A percentile compares a stretch with the other conserved stretches of the same genome.
These are phyloP conservation scores for Rhazya stricta DNA, from an alignment of 257 asterid species.

Conservation along the genomic window DNA sequence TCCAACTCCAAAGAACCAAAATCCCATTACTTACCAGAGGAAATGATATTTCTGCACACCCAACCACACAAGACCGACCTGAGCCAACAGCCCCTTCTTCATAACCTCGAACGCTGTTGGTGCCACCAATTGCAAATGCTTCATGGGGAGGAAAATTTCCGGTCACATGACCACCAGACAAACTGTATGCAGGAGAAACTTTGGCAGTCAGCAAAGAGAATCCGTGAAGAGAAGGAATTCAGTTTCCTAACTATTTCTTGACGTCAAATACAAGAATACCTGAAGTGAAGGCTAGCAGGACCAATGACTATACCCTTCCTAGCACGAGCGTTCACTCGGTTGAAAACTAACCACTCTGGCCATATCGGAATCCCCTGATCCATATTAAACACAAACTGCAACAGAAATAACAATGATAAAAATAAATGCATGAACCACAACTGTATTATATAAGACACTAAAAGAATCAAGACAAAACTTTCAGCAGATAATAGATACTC, in stretches of 20 bases:
- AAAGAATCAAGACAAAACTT: conserved; percentile 3
- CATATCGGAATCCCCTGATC: conserved; percentile 85
- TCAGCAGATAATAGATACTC: conserved; percentile 25
- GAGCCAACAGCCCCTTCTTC: conserved; percentile 98
- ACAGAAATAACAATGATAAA: background rate
- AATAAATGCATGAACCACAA: background rate
- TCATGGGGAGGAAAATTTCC: conserved; percentile 98
- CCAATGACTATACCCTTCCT: conserved; percentile 79
- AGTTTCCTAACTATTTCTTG: background rate
- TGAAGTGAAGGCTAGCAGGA: conserved; percentile 59
- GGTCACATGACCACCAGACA: conserved; percentile 79
- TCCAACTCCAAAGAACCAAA: background rate
- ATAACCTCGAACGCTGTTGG: conserved; percentile 92
- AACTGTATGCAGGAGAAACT: conserved; percentile 35
- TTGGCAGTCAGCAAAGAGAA: conserved; percentile 14
- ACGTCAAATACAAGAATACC: conserved; percentile 33
- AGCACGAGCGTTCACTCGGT: conserved; percentile 84
- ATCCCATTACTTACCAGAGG: conserved; percentile 62
- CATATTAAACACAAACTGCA: conserved; percentile 81
- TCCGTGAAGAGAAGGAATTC: conserved; percentile 1
- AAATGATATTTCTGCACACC: conserved; percentile 86
- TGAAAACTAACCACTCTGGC: conserved; percentile 83
- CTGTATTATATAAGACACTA: background rate
- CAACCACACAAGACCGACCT: conserved; percentile 78
- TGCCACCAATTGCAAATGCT: conserved; percentile 97